Evolutionary conservation across 2,329 filamentous ascomycete genomes (phyloP), one percentile per base, ranked within the genome.

Genomic region (Clarireedia hainanense): DNA sequence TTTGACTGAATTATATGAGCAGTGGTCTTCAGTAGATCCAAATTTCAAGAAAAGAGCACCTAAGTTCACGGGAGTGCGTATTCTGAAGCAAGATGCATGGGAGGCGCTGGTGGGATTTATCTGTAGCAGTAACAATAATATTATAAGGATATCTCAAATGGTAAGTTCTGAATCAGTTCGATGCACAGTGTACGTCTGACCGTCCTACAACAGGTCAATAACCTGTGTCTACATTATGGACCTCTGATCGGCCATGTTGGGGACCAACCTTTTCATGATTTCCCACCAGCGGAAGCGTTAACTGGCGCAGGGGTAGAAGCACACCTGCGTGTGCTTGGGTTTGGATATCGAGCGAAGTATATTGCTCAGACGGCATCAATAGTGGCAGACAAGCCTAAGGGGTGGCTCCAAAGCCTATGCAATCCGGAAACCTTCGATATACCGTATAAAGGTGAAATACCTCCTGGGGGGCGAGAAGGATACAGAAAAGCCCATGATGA

Each of bases 41-140:
- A 96, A 97, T 70, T 99, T 99, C 73, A 86, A 85, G 65, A 87
- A 85, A 67, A 89, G 89, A 63, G 92, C 94, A 0, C 86, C 88
- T 0, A 84, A 86, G 55, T 99, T 99, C 69, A 86, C 86, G 0
- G 94, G 95, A 12, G 88, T 99, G 55, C 85, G 94, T 23, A 96
- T 99, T 62, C 75, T 99, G 46, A 89, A 86, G 65, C 94, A 99
- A 73, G 91, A 96, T 75, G 85, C 92, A 1, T 99, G 95, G 94
- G 94, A 99, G 71, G 85, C 94, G 0, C 76, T 99, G 23, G 77
- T 99, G 24, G 86, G 88, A 56, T 99, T 99, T 72, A 99, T 99
- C 61, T 99, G 94, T 77, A 96, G 91, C 72, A 96, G 91, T 72
- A 99, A 99, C 73, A 99, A 99, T 74, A 96, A 99, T 69, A 99